phyloP scores from a whole-genome alignment of 148 eudicot species.

The Amaranthus palmeri region DNA sequence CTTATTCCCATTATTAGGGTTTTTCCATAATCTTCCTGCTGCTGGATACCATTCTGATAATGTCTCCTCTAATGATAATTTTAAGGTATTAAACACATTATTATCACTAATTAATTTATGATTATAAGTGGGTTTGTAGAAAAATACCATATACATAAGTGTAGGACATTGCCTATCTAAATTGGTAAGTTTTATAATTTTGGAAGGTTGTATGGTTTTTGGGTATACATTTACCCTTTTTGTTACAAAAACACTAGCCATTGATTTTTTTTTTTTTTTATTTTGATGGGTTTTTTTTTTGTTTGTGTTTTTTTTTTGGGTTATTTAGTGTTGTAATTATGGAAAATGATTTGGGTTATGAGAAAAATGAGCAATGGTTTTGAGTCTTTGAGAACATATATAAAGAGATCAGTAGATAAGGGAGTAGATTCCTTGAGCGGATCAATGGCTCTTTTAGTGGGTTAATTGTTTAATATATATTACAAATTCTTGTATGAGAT shows the following conservation, averaged over 20 bases:
- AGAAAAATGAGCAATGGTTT: not conserved
- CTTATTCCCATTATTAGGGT: slow-evolving; percentile 33
- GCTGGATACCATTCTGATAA: slow-evolving; percentile 28
- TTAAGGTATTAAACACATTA: slow-evolving; percentile 19
- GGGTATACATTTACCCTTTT: slow-evolving; percentile 33
- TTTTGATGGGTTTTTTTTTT: too few relatives aligned
- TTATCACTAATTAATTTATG: slow-evolving; percentile 1
- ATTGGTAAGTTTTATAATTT: slow-evolving; percentile 29
- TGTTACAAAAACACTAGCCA: slow-evolving; percentile 31
- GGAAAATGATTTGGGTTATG: slow-evolving; percentile 19
- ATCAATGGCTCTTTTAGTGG: slow-evolving; percentile 12
- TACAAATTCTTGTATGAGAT: too few relatives aligned
- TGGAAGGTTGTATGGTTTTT: slow-evolving; percentile 28
- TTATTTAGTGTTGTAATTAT: slow-evolving; percentile 10
- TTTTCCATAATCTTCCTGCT: slow-evolving; percentile 24
- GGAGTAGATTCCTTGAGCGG: slow-evolving; percentile 25
- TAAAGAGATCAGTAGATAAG: slow-evolving; percentile 7
- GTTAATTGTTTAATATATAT: not conserved
- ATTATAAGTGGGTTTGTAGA: slow-evolving; percentile 19
- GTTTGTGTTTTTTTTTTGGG: not conserved
- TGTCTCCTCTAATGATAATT: slow-evolving; percentile 25
- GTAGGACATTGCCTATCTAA: slow-evolving; percentile 38
- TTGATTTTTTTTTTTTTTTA: not conserved
- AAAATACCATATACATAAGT: slow-evolving; percentile 33
- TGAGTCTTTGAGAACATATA: slow-evolving; percentile 20